Evolutionary conservation across 2,329 filamentous ascomycete genomes (phyloP), one percentile per base, ranked within the genome.

Genomic region (Leptographium lundbergii): DNA sequence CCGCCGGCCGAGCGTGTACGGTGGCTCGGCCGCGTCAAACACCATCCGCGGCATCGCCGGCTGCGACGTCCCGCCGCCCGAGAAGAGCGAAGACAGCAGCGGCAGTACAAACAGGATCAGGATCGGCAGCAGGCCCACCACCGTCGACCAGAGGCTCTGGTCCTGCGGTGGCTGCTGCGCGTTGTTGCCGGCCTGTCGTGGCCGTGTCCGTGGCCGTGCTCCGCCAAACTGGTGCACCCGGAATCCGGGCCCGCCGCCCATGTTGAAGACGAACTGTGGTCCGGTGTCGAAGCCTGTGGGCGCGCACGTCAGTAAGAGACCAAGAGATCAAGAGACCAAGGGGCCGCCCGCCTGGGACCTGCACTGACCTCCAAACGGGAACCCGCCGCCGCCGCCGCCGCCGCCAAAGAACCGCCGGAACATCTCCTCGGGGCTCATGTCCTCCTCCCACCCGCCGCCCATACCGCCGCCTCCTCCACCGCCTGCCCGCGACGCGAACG

Each of bases 381-480:
- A 56, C 14, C 32, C 48, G 25, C 52, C 52, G 71, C 87, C 87
- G 68, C 89, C 85, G 19, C 81, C 80, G 57, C 84, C 84, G 60
- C 87, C 91, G 54, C 89, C 89, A 76, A 99, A 99, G 80, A 99
- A 99, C 63, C 92, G 84, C 69, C 92, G 86, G 75, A 99, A 99
- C 78, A 99, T 82, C 73, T 99, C 94, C 72, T 99, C 94, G 0
- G 94, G 91, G 58, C 88, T 95, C 66, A 99, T 89, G 70, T 97
- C 92, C 61, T 94, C 91, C 59, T 94, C 89, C 73, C 88, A 96
- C 55, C 76, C 78, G 47, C 79, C 80, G 50, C 79, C 81, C 7
- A 75, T 73, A 39, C 75, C 76, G 3, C 73, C 76, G 4, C 73
- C 68, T 13, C 69, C 70, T 6, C 42, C 50, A 4, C 48, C 61